These are phyloP conservation scores for Sphagnum contortum DNA, from an alignment of 225 moss, liverwort and hornwort species.

Conservation along the genomic window DNA sequence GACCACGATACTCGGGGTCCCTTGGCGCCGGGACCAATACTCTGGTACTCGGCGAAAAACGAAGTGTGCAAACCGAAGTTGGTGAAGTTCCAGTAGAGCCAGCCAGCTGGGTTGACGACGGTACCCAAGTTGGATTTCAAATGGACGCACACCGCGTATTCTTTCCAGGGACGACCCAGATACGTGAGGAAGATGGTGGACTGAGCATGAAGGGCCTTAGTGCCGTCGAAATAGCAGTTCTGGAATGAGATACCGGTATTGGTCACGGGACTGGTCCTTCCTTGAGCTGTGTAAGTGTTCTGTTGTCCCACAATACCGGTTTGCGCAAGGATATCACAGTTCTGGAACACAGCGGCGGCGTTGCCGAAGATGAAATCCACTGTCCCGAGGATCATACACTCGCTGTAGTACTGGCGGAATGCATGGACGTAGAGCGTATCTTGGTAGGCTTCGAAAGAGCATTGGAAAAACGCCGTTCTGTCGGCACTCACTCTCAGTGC, in stretches of 20 bases:
- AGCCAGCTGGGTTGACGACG: slow-evolving; percentile 29
- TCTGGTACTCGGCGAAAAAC: slow-evolving; percentile 41
- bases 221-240: slow-evolving; percentile 21
- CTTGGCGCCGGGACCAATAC: slow-evolving; percentile 20
- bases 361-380: slow-evolving; percentile 55
- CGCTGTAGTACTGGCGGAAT: slow-evolving; percentile 46
- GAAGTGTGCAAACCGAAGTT: slow-evolving; percentile 25
- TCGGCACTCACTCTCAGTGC: slow-evolving; percentile 46
- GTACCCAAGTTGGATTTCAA: slow-evolving; percentile 20
- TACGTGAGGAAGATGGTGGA: slow-evolving; percentile 10
- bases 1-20: slow-evolving; percentile 46
- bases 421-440: slow-evolving; percentile 55
- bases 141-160: slow-evolving; percentile 33
- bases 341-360: slow-evolving; percentile 36
- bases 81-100: slow-evolving; percentile 37
- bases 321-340: slow-evolving; percentile 23
- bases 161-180: slow-evolving; percentile 48
- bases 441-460: slow-evolving; percentile 40
- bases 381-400: slow-evolving; percentile 45
- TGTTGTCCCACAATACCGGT: slow-evolving; percentile 24
- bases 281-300: slow-evolving; percentile 46
- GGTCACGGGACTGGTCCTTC: slow-evolving; percentile 34
- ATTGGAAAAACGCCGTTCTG: slow-evolving; percentile 28
- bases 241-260: slow-evolving; percentile 35
- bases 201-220: slow-evolving; percentile 13